Evolutionary conservation across 2,329 filamentous ascomycete genomes (phyloP).

Genomic region (Neonectria hederae): DNA sequence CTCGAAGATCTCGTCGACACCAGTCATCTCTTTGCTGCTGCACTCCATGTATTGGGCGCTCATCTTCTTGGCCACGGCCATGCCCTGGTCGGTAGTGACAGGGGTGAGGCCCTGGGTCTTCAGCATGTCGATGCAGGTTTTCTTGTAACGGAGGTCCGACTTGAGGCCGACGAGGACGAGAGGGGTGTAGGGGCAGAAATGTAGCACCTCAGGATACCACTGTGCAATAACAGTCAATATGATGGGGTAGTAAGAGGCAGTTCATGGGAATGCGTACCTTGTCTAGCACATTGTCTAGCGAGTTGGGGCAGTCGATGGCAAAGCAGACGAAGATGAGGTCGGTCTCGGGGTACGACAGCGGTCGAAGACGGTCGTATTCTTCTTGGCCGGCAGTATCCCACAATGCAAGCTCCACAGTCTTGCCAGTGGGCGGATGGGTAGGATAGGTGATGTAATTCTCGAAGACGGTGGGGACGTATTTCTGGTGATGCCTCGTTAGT

Average conservation of each 20-base stretch:
- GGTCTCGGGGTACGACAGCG: constrained; percentile 96
- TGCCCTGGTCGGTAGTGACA: constrained; percentile 90
- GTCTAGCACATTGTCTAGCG: constrained; percentile 97
- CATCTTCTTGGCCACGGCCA: constrained; percentile 91
- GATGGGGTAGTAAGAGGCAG: constrained; percentile 35
- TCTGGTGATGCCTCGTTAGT: constrained; percentile 62
- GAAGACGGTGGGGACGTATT: constrained; percentile 99
- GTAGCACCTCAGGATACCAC: constrained; percentile 99
- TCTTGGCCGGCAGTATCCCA: constrained; percentile 99
- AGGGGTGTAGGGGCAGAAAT: constrained; percentile 98
- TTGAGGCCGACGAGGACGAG: constrained; percentile 96
- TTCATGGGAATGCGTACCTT: constrained; percentile 70
- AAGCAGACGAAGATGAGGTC: constrained; percentile 99
- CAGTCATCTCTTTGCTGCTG: constrained; percentile 96
- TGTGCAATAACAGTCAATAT: constrained; percentile 50
- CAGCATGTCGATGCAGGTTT: constrained; percentile 97
- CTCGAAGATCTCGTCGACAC: constrained; percentile 97
- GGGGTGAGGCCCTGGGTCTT: constrained; percentile 97
- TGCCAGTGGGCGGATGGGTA: constrained; percentile 85
- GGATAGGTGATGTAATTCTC: constrained; percentile 99
- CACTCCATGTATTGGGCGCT: constrained; percentile 96
- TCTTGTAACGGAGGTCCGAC: constrained; percentile 94
- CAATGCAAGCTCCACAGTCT: constrained; percentile 93
- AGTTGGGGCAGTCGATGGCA: constrained; percentile 98
- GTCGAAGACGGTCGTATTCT: constrained; percentile 95